Base-by-base conservation (phyloP, 2,329 filamentous ascomycete species). In the Dactylellina leptospora region DNA sequence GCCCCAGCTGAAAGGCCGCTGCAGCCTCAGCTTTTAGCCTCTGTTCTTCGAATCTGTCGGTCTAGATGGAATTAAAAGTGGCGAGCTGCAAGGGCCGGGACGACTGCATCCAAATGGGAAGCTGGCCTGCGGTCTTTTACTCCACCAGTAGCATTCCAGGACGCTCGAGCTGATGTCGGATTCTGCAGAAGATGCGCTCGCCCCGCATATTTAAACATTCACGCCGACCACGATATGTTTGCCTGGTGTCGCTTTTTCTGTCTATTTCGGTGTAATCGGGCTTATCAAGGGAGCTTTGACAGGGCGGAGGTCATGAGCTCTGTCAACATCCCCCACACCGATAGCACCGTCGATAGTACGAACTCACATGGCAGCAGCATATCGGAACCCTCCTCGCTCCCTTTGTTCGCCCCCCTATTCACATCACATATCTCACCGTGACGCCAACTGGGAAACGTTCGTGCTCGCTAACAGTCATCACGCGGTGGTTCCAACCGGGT, bases 351-450 rank as follows among this genome's bases (percentile, higher is more conserved):
- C 22, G 4, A 5, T 18, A 10, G 18, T 22, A 11, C 18, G 25
- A 11, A 53, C 42, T 58, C 54, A 58, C 54, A 58, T 58, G 54
- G 22, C 53, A 42, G 25, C 33, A 51, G 58, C 58, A 62, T 22
- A 22, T 62, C 58, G 58, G 58, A 62, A 62, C 47, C 22, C 20
- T 9, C n/a, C 36, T 16, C 36, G 13, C 8, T 40, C 18, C 10
- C 11, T 11, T 40, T 6, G n/a, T n/a, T 33, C 28, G 28, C 11
- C 28, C 11, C 28, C 28, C 5, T 6, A 33, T 6, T 33, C 5
- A 33, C 5, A 33, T 33, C 5, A 33, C 28, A 33, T 33, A 33
- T 40, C 36, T 16, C 36, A 40, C 18, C 13, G 13, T 1, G 36
- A 40, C 13, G 36, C 28, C 6, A 11, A 33, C 8, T 6, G 16